A percentile compares a stretch with the other conserved stretches of the same genome.
These are phyloP conservation scores for Cytospora schulzeri DNA, from an alignment of 2,329 filamentous ascomycete species.

Conservation along the genomic window DNA sequence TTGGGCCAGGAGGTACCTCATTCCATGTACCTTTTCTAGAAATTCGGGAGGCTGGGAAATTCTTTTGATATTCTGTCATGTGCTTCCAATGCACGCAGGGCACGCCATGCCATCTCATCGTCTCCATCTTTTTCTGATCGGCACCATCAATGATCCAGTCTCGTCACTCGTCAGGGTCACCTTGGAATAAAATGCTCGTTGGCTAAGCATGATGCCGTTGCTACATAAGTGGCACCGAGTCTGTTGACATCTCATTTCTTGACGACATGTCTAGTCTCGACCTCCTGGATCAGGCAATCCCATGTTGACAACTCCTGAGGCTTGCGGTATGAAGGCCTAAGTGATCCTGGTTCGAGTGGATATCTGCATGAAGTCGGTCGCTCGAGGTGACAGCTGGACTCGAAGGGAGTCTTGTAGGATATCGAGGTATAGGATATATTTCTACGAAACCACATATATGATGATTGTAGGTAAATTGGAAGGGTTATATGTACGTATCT, in stretches of 20 bases:
- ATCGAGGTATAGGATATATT: no score
- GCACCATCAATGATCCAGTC: neutral
- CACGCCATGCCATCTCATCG: neutral
- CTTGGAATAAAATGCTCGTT: neutral
- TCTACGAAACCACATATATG: no score
- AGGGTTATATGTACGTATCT: no score
- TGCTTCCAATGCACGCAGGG: neutral
- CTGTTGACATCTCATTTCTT: neutral
- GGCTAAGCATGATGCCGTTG: neutral
- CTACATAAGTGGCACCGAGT: neutral
- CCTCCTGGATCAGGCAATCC: neutral
- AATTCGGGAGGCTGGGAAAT: slow-evolving; percentile 17
- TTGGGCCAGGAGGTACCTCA: neutral
- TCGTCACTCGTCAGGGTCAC: slow-evolving; percentile 1
- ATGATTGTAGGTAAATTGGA: no score
- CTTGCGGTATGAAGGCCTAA: neutral
- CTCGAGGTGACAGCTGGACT: neutral
- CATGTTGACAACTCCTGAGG: neutral
- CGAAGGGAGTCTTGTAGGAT: no score
- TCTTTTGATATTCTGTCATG: no score
- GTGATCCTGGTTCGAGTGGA: neutral
- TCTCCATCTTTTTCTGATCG: neutral
- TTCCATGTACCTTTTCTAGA: slow-evolving; percentile 5
- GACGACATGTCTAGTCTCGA: neutral
- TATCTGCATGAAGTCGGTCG: neutral